phyloP scores from a whole-genome alignment of 371 early-diverging fungal genomes.

The Encephalitozoon cuniculi region DNA sequence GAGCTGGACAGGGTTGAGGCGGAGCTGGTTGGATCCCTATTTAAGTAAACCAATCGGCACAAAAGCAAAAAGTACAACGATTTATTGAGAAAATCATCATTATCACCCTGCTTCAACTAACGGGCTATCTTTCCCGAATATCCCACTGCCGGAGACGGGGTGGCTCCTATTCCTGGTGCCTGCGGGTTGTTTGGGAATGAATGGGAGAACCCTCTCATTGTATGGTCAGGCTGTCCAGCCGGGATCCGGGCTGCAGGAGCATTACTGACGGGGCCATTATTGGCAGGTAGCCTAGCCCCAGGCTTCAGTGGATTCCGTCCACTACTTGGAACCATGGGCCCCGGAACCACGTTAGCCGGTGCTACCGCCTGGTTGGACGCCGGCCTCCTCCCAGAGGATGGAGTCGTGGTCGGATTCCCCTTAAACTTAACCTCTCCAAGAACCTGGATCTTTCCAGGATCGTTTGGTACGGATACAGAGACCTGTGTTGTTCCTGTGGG shows the following conservation, averaged over 20 bases:
- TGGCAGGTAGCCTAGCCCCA: background rate
- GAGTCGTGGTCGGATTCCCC: background rate
- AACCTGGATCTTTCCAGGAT: background rate
- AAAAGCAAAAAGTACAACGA: background rate
- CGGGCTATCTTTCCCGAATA: background rate
- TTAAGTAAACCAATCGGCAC: background rate
- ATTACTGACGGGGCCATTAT: background rate
- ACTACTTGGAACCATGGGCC: background rate
- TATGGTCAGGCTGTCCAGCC: background rate
- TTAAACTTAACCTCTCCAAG: background rate
- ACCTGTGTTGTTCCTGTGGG: background rate
- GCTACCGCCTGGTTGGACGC: background rate
- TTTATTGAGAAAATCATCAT: background rate
- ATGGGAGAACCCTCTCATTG: background rate
- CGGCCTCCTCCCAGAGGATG: background rate
- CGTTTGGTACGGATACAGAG: background rate
- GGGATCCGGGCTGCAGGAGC: background rate
- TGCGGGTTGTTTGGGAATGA: background rate
- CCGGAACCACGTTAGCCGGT: background rate
- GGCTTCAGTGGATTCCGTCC: background rate
- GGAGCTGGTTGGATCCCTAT: slow-evolving; percentile 62
- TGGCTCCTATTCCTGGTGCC: background rate
- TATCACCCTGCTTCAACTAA: background rate
- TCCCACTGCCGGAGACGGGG: background rate
- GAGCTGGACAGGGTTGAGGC: slow-evolving; percentile 84